A percentile compares a stretch with the other conserved stretches of the same genome.
Conservation (phyloP, 768 basidiomycete genomes). For the Mycena vitilis region DNA sequence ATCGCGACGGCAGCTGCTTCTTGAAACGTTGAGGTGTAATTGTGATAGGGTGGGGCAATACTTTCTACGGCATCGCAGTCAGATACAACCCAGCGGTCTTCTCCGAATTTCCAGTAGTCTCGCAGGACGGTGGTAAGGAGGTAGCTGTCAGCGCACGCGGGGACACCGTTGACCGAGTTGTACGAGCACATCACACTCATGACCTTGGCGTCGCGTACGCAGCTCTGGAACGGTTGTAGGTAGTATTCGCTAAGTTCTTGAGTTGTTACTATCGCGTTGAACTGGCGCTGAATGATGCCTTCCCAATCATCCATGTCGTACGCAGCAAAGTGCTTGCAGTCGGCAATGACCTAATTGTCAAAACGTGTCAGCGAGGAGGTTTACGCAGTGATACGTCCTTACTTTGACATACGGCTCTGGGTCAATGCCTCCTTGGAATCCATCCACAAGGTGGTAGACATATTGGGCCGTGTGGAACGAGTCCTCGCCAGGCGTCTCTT, state of each 20-base stretch:
- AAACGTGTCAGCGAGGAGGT: too few relatives aligned
- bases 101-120: slow-evolving; percentile 63
- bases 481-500: slow-evolving; percentile 73
- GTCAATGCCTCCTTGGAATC: slow-evolving; percentile 69
- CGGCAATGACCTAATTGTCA: slow-evolving; percentile 50
- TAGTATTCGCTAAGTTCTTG: slow-evolving; percentile 71
- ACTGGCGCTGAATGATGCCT: slow-evolving; percentile 60
- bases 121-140: slow-evolving; percentile 64
- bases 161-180: slow-evolving; percentile 70
- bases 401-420: slow-evolving; percentile 60
- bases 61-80: slow-evolving; percentile 68
- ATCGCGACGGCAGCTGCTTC: slow-evolving; percentile 63
- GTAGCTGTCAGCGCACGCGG: slow-evolving; percentile 65
- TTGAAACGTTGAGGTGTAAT: slow-evolving; percentile 57
- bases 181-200: slow-evolving; percentile 48
- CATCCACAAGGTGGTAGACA: slow-evolving; percentile 63
- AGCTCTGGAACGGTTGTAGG: slow-evolving; percentile 62
- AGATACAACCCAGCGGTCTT: slow-evolving; percentile 65
- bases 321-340: slow-evolving; percentile 69
- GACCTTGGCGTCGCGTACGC: slow-evolving; percentile 65
- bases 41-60: slow-evolving; percentile 54
- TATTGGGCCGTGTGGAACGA: slow-evolving; percentile 65
- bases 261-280: slow-evolving; percentile 62
- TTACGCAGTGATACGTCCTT: too few relatives aligned
- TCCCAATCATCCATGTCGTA: slow-evolving; percentile 71